Evolutionary conservation across 73 alveolate genomes (phyloP).

Genomic region (Paramecium sexaurelia): DNA sequence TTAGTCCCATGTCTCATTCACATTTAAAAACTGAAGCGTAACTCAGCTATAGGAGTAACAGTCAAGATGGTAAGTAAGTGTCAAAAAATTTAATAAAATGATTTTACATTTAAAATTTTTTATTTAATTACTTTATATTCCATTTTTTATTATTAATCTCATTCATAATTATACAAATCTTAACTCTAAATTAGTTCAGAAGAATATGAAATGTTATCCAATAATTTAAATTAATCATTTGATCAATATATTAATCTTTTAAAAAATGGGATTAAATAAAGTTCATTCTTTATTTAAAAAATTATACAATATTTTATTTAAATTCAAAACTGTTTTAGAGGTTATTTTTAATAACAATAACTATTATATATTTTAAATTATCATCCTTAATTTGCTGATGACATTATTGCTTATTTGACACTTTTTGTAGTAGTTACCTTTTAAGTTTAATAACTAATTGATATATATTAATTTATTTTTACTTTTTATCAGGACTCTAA

Average conservation of each 20-base stretch:
- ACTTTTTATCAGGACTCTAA: constrained; percentile 26
- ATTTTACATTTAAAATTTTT: background rate
- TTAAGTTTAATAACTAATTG: background rate
- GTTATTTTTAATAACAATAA: background rate
- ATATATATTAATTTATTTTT: background rate
- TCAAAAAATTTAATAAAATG: background rate
- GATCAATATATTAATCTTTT: too few species aligned
- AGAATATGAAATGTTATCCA: too few species aligned
- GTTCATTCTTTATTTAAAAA: too few species aligned
- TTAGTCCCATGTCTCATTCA: background rate
- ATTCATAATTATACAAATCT: background rate
- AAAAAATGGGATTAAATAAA: too few species aligned
- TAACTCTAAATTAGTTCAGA: too few species aligned
- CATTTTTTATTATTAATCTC: background rate
- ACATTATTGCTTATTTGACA: constrained; percentile 38
- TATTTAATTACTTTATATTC: too few species aligned
- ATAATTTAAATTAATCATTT: too few species aligned
- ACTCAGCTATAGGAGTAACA: constrained; percentile 1
- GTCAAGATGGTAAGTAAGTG: background rate
- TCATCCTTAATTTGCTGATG: background rate
- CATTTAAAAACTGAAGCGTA: background rate
- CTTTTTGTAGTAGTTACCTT: background rate
- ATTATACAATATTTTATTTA: background rate
- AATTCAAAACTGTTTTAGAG: background rate
- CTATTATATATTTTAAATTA: background rate